Base-by-base conservation (phyloP, 305 asterid species). In the Fraxinus sp. region DNA sequence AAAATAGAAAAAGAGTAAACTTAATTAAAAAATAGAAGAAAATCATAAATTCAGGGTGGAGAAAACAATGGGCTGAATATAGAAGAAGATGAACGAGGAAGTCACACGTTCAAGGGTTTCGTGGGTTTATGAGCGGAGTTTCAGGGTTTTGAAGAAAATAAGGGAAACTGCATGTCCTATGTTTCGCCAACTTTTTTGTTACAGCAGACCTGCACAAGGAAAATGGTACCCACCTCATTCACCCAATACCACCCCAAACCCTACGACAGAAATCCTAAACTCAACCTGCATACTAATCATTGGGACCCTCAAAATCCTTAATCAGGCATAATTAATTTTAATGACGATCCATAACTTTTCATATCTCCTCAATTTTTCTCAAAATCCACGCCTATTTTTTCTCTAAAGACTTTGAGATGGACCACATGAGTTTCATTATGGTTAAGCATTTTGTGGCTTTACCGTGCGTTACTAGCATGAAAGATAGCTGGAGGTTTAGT, bases 61-160 rank as follows among this genome's bases (percentile, higher is more conserved):
- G 6, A 41, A 75, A 80, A 66, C 86, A 62, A 78, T 81, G 89
- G 87, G 87, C 83, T 80, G 85, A 79, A 30, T 70, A 84, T 7
- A 62, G 13, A 24, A 5, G 78, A 76, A 52, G 57, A 32, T 76
- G 72, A 74, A 57, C 73, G 81, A 75, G 74, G 28, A 18, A 35
- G 73, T 0, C 84, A 78, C 87, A 86, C 81, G 85, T 89, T 86
- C 81, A 68, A 28, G 26, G 86, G 86, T 78, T 83, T 77, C 88
- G 93, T 87, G 91, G 84, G 82, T 82, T 81, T 7, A 2, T 73
- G 84, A 86, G 85, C 84, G 82, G 84, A 77, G 86, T 84, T 88
- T 83, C 78, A 81, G 91, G 66, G 1, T 4, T 81, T 85, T 82
- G 88, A 84, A 49, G 85, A 83, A 84, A 84, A 36, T 81, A 80